Conservation (phyloP, 306 rosid genomes). For the Dryas drummondii region DNA sequence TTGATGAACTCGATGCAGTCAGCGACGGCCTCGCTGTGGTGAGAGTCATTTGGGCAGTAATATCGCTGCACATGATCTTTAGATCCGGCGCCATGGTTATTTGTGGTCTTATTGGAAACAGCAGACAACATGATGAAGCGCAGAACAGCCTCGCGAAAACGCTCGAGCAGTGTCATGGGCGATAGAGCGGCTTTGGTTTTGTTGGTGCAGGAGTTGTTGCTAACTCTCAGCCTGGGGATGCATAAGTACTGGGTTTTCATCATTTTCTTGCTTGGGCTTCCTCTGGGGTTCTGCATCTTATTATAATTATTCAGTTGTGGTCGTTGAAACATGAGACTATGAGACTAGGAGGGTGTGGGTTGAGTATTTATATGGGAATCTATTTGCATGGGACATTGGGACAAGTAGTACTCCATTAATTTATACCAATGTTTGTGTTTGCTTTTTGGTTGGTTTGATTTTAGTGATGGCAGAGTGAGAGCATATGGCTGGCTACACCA, state of each 20-base stretch:
- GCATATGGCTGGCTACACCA: background rate
- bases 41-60: conserved; percentile 40
- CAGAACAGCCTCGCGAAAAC: conserved; percentile 78
- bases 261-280: conserved; percentile 23
- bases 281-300: conserved; percentile 15
- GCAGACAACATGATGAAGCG: conserved; percentile 82
- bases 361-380: conserved; percentile 26
- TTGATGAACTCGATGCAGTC: conserved; percentile 92
- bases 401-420: background rate
- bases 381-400: conserved; percentile 11
- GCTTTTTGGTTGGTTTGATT: conserved; percentile 5
- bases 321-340: background rate
- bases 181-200: conserved; percentile 47
- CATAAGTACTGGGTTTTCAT: conserved; percentile 49
- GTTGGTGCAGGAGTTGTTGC: conserved; percentile 31
- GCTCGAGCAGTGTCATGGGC: conserved; percentile 65
- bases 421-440: background rate
- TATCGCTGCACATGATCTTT: conserved; percentile 24
- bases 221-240: conserved; percentile 55
- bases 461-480: background rate
- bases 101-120: conserved; percentile 56
- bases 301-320: background rate
- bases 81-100: background rate
- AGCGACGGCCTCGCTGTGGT: conserved; percentile 77
- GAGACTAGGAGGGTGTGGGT: background rate